Evolutionary conservation across 768 basidiomycete genomes (phyloP).

Genomic region (Suillus occidentalis): DNA sequence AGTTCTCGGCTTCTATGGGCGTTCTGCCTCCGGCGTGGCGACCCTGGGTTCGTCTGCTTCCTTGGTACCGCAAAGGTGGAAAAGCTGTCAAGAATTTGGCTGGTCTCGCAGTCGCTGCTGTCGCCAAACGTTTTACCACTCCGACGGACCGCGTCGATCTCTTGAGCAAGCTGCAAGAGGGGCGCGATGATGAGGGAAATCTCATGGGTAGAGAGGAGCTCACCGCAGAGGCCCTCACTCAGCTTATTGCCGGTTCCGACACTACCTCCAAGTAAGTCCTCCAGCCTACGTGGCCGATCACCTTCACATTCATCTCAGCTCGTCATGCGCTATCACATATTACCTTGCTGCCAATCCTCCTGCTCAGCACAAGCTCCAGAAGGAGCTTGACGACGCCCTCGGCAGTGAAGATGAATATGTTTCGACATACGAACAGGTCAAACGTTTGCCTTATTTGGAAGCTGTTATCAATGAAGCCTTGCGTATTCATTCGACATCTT

Average conservation of each 20-base stretch:
- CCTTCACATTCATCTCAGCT: conserved; percentile 44
- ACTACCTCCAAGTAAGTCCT: conserved; percentile 84
- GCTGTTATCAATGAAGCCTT: conserved; percentile 88
- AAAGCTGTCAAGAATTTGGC: conserved; percentile 71
- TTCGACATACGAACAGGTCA: conserved; percentile 65
- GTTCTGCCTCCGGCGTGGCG: conserved; percentile 72
- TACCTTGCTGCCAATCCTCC: conserved; percentile 69
- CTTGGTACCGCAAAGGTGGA: conserved; percentile 74
- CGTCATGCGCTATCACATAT: conserved; percentile 87
- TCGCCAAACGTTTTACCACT: conserved; percentile 68
- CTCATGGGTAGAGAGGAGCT: conserved; percentile 80
- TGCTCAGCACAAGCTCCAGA: conserved; percentile 70
- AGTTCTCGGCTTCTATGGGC: conserved; percentile 83
- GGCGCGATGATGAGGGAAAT: conserved; percentile 75
- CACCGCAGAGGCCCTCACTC: conserved; percentile 85
- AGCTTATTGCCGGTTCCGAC: conserved; percentile 87
- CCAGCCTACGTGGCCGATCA: conserved; percentile 2
- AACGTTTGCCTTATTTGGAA: conserved; percentile 75
- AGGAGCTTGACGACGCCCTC: conserved; percentile 66
- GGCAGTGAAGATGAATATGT: conserved; percentile 60
- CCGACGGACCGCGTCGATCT: conserved; percentile 79
- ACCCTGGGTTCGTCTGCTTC: conserved; percentile 60
- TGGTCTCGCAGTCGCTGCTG: conserved; percentile 77
- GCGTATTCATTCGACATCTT: conserved; percentile 81
- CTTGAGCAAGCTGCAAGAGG: conserved; percentile 76